A percentile compares a stretch with the other conserved stretches of the same genome.
phyloP scores from a whole-genome alignment of 1,139 yeast species.

The Zygosaccharomyces pseudobailii region DNA sequence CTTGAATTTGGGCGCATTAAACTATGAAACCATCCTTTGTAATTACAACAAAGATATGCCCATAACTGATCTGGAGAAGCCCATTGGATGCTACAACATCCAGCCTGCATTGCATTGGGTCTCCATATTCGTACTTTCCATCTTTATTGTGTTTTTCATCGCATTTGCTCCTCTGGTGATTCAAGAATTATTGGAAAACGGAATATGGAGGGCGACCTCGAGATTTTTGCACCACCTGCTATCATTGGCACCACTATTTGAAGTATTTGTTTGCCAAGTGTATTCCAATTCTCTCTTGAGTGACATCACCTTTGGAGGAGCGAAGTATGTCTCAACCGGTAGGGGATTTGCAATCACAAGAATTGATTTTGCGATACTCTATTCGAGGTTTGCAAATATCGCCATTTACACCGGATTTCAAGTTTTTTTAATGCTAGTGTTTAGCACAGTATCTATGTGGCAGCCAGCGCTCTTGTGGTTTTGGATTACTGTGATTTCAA shows the following conservation, averaged over 20 bases:
- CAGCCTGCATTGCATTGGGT: conserved; percentile 79
- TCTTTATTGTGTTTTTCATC: conserved; percentile 76
- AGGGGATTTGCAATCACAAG: conserved; percentile 79
- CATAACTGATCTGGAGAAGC: conserved; percentile 55
- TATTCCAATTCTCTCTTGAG: conserved; percentile 67
- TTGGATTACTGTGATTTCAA: conserved; percentile 67
- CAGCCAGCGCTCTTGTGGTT: conserved; percentile 77
- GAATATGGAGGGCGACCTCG: conserved; percentile 55
- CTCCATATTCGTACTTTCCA: conserved; percentile 71
- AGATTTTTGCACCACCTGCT: conserved; percentile 60
- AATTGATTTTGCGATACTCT: conserved; percentile 53
- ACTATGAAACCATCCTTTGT: conserved; percentile 57
- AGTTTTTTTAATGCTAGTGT: conserved; percentile 52
- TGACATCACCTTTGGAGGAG: conserved; percentile 77
- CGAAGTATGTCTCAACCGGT: conserved; percentile 78
- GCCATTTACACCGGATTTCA: conserved; percentile 65
- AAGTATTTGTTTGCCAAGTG: conserved; percentile 81
- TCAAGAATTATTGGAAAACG: conserved; percentile 78
- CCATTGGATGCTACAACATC: conserved; percentile 72
- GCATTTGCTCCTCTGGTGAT: conserved; percentile 75
- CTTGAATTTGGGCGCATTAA: conserved; percentile 62
- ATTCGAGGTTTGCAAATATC: conserved; percentile 57
- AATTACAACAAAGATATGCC: conserved; percentile 50
- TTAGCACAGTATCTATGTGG: conserved; percentile 70
- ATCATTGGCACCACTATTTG: conserved; percentile 79